phyloP scores from a whole-genome alignment of 2,329 filamentous ascomycete genomes.

The Volutella citrinella region DNA sequence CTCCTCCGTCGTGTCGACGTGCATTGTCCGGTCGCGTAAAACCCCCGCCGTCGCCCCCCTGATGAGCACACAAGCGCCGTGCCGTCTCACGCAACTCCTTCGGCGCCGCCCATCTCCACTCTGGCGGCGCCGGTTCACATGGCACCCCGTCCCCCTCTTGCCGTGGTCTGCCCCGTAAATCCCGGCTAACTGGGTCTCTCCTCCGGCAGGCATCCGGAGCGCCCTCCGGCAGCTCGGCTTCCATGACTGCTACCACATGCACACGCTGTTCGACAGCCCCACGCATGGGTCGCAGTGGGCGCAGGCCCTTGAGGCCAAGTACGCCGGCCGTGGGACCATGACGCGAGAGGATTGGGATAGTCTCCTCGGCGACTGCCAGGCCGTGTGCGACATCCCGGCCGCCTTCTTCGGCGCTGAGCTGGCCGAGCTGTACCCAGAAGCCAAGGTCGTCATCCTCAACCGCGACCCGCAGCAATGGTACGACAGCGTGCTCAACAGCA shows the following conservation, averaged over 20 bases:
- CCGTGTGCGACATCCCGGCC: constrained; percentile 54
- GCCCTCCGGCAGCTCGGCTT: constrained; percentile 35
- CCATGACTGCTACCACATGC: constrained; percentile 37
- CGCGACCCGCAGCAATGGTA: constrained; percentile 38
- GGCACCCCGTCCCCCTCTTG: too few relatives aligned
- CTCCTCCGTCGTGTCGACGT: constrained; percentile 1
- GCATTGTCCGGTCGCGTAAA: too few relatives aligned
- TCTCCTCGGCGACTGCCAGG: constrained; percentile 45
- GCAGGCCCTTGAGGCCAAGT: constrained; percentile 31
- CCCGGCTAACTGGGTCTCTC: too few relatives aligned
- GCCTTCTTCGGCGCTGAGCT: constrained; percentile 45
- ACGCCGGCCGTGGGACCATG: constrained; percentile 27
- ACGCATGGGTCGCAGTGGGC: constrained; percentile 27
- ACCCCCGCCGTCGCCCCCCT: too few relatives aligned
- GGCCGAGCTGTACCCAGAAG: constrained; percentile 31
- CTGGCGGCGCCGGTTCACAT: too few relatives aligned
- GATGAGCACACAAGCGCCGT: too few relatives aligned
- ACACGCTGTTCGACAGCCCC: constrained; percentile 25
- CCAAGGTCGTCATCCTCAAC: constrained; percentile 38
- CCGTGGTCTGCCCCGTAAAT: too few relatives aligned
- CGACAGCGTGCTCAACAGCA: constrained; percentile 23
- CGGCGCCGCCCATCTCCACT: too few relatives aligned
- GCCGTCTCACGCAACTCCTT: too few relatives aligned
- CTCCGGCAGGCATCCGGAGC: constrained; percentile 30
- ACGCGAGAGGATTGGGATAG: constrained; percentile 43